Evolutionary conservation across 2,329 filamentous ascomycete species (phyloP).

Genomic region (Escovopsis weberi): DNA sequence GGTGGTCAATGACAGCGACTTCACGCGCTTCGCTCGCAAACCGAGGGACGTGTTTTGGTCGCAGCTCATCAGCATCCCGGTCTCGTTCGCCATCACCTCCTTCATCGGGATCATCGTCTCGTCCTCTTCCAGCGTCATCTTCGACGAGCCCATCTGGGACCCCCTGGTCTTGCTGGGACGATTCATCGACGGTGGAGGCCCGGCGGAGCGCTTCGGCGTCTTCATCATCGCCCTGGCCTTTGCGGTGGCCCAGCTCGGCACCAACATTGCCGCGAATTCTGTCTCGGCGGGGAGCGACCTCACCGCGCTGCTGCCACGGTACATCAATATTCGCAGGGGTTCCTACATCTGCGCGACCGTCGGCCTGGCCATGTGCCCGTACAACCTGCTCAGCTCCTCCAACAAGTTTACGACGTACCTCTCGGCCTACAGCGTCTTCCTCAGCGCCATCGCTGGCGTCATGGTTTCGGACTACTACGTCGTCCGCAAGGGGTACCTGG

Average conservation of each 20-base stretch:
- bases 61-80: slow-evolving; percentile 60
- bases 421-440: slow-evolving; percentile 81
- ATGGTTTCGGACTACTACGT: slow-evolving; percentile 81
- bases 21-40: slow-evolving; percentile 66
- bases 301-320: slow-evolving; percentile 66
- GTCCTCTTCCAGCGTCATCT: slow-evolving; percentile 56
- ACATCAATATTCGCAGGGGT: slow-evolving; percentile 71
- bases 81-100: slow-evolving; percentile 62
- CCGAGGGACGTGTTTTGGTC: slow-evolving; percentile 67
- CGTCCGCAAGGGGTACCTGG: slow-evolving; percentile 68
- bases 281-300: slow-evolving; percentile 73
- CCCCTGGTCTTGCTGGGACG: slow-evolving; percentile 51
- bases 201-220: slow-evolving; percentile 56
- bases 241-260: slow-evolving; percentile 67
- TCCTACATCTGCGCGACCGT: slow-evolving; percentile 72
- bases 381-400: slow-evolving; percentile 56
- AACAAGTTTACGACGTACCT: slow-evolving; percentile 89
- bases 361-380: slow-evolving; percentile 77
- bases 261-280: slow-evolving; percentile 78
- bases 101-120: slow-evolving; percentile 74
- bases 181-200: slow-evolving; percentile 55
- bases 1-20: slow-evolving; percentile 73
- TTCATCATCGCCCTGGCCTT: slow-evolving; percentile 60
- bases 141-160: slow-evolving; percentile 55
- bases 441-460: slow-evolving; percentile 88